A percentile compares a stretch with the other conserved stretches of the same genome.
These are phyloP conservation scores for Candida anglica DNA, from an alignment of 805 yeast genomes.

Conservation along the genomic window DNA sequence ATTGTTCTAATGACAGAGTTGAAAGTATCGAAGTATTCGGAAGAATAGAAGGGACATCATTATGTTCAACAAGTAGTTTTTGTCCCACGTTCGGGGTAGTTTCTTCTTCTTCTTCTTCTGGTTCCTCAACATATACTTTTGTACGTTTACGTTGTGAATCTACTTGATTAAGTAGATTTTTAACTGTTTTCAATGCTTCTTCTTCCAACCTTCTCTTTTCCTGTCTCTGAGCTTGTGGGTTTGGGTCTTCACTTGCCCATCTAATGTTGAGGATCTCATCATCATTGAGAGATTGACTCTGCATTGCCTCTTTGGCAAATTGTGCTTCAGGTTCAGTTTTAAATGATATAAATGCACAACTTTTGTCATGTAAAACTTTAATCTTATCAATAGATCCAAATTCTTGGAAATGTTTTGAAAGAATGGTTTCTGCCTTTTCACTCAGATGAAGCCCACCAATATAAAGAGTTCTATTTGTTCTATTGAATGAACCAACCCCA, in stretches of 20 bases:
- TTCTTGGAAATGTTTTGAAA: slow-evolving; percentile 52
- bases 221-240: slow-evolving; percentile 56
- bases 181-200: slow-evolving; percentile 51
- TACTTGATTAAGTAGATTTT: slow-evolving; percentile 31
- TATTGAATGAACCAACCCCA: slow-evolving; percentile 81
- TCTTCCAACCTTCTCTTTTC: slow-evolving; percentile 49
- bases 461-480: slow-evolving; percentile 69
- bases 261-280: slow-evolving; percentile 66
- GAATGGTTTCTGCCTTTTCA: slow-evolving; percentile 29
- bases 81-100: too few species aligned
- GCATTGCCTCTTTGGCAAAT: slow-evolving; percentile 95
- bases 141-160: slow-evolving; percentile 17
- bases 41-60: too few species aligned
- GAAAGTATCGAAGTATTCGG: too few species aligned
- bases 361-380: slow-evolving; percentile 54
- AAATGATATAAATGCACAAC: slow-evolving; percentile 77
- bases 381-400: slow-evolving; percentile 75
- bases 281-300: slow-evolving; percentile 63
- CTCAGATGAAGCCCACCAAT: slow-evolving; percentile 54
- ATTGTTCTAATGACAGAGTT: too few species aligned
- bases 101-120: too few species aligned
- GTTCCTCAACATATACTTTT: slow-evolving; percentile 3
- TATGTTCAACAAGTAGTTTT: too few species aligned
- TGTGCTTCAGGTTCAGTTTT: slow-evolving; percentile 73
- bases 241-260: slow-evolving; percentile 92